Conservation (phyloP, 139 green algal genomes). For the Marvania coccoides region DNA sequence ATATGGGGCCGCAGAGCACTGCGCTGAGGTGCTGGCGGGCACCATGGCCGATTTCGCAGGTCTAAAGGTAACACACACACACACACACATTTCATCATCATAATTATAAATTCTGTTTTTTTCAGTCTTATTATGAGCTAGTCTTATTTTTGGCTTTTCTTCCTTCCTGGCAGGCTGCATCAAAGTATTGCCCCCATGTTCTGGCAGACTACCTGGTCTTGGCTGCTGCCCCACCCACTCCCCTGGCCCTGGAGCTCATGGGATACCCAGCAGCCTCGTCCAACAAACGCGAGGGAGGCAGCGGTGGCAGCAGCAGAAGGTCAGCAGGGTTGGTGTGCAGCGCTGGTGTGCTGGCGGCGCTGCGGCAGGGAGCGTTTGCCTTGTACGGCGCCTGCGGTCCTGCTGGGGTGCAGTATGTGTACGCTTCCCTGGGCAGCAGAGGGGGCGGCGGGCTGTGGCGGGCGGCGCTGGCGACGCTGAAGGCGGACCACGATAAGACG, state of each 20-base stretch:
- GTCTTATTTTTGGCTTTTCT: not conserved
- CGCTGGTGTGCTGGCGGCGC: slow-evolving; percentile 9
- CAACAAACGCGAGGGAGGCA: not conserved
- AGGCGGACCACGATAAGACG: slow-evolving; percentile 17
- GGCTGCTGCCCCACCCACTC: slow-evolving; percentile 1
- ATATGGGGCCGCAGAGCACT: not conserved
- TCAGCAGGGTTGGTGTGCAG: not conserved
- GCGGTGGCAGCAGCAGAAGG: slow-evolving; percentile 3
- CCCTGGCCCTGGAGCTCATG: slow-evolving; percentile 4
- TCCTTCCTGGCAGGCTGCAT: not conserved
- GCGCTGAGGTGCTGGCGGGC: slow-evolving; percentile 9
- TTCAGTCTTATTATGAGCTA: not conserved
- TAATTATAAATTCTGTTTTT: not conserved
- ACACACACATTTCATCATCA: not conserved
- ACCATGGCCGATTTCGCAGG: slow-evolving; percentile 14
- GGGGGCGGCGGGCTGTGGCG: slow-evolving; percentile 6
- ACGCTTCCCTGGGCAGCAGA: slow-evolving; percentile 5
- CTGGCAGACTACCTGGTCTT: slow-evolving; percentile 35
- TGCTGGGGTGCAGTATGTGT: slow-evolving; percentile 31
- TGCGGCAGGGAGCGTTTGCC: slow-evolving; percentile 26
- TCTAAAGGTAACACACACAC: slow-evolving; percentile 14
- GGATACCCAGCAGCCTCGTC: not conserved
- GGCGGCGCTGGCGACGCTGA: slow-evolving; percentile 15
- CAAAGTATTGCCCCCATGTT: slow-evolving; percentile 29
- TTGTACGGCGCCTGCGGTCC: slow-evolving; percentile 29